phyloP scores from a whole-genome alignment of 352 stramenopile genomes.

The Peronosclerospora sorghi region DNA sequence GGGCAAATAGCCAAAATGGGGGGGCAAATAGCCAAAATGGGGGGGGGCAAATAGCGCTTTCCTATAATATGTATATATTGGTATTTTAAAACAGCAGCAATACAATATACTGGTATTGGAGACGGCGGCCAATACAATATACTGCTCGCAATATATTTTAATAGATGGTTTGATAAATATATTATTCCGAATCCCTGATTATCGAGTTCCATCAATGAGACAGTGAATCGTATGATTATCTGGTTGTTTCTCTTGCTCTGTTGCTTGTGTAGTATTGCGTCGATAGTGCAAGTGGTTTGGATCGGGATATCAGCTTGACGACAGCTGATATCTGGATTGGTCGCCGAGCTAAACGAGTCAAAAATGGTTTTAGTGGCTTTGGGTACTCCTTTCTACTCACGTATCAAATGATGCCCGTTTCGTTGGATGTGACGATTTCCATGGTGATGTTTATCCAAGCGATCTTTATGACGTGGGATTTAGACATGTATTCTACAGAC shows the following conservation, averaged over 20 bases:
- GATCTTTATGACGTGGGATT: constrained; percentile 88
- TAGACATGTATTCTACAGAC: constrained; percentile 88
- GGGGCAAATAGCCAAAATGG: no score
- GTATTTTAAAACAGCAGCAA: no score
- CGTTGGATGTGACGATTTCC: constrained; percentile 95
- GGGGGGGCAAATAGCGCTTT: no score
- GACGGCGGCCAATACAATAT: no score
- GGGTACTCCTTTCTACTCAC: constrained; percentile 92
- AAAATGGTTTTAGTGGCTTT: constrained; percentile 76
- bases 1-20: no score
- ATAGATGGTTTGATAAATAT: no score
- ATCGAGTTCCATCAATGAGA: constrained; percentile 77
- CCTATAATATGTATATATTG: no score
- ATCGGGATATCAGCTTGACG: constrained; percentile 36
- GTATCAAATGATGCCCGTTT: constrained; percentile 96
- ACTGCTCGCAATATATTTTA: no score
- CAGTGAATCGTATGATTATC: constrained; percentile 73
- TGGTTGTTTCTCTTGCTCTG: constrained; percentile 63
- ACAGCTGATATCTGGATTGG: constrained; percentile 42
- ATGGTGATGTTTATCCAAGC: constrained; percentile 92
- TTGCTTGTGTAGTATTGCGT: constrained; percentile 38
- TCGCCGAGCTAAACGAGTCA: constrained; percentile 32
- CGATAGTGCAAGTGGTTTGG: constrained; percentile 54
- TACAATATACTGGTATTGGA: no score
- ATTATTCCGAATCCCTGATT: no score